These are phyloP conservation scores for Xylaria sp. DNA, from an alignment of 2,329 filamentous ascomycete genomes.

Conservation along the genomic window DNA sequence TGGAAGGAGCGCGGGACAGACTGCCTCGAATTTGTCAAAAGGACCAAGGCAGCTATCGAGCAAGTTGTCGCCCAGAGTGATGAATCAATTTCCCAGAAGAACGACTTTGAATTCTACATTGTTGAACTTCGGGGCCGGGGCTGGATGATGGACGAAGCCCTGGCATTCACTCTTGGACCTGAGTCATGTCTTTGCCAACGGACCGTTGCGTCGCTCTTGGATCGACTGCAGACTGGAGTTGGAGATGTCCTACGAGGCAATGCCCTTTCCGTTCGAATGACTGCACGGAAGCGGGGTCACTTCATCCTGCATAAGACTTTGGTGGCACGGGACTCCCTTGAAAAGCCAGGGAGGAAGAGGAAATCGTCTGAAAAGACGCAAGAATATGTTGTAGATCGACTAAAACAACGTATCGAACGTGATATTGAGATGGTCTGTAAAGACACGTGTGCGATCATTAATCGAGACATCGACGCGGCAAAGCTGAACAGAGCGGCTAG, in stretches of 20 bases:
- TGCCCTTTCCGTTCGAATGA: constrained; percentile 60
- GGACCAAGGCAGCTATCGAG: constrained; percentile 53
- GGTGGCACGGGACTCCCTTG: constrained; percentile 53
- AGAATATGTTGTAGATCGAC: constrained; percentile 54
- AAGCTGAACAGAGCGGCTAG: constrained; percentile 15
- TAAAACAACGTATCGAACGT: constrained; percentile 59
- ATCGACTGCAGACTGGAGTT: constrained; percentile 63
- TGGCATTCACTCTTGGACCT: constrained; percentile 58
- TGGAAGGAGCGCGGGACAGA: constrained; percentile 56
- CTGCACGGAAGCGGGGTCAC: constrained; percentile 64
- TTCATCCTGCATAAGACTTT: constrained; percentile 63
- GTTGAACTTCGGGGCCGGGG: constrained; percentile 58
- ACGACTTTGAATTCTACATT: constrained; percentile 62
- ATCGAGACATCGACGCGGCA: constrained; percentile 42
- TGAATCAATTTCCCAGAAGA: constrained; percentile 53
- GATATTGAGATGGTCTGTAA: constrained; percentile 63
- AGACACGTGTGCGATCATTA: constrained; percentile 61
- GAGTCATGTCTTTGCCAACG: constrained; percentile 57
- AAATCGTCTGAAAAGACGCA: constrained; percentile 53
- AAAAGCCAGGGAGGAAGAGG: constrained; percentile 49
- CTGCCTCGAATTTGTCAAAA: constrained; percentile 58
- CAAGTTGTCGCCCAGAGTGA: constrained; percentile 57
- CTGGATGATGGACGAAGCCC: constrained; percentile 61
- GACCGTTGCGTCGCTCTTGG: constrained; percentile 61
- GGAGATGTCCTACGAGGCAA: constrained; percentile 60